A percentile compares a stretch with the other conserved stretches of the same genome.
phyloP scores from a whole-genome alignment of 1,139 yeast genomes.

The Pichia sp. region DNA sequence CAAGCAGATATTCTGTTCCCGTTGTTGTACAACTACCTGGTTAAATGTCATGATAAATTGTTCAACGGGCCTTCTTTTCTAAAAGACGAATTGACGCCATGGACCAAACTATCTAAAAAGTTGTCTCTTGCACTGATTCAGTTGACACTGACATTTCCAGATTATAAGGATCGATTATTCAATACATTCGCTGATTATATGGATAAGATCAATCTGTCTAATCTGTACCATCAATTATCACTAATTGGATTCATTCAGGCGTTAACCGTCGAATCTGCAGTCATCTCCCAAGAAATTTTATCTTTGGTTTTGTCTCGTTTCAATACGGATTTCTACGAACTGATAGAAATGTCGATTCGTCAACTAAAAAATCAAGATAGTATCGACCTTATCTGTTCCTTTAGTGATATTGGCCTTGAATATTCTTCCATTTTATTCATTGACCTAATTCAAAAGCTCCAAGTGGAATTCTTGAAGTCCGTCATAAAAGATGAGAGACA shows the following conservation, averaged over 20 bases:
- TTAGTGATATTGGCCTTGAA: conserved; percentile 21
- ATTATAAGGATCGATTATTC: conserved; percentile 7
- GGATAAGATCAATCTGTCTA: conserved; percentile 25
- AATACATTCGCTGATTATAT: conserved; percentile 15
- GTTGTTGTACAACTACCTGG: conserved; percentile 50
- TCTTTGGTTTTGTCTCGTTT: conserved; percentile 37
- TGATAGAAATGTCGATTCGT: conserved; percentile 15
- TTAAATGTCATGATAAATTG: conserved; percentile 48
- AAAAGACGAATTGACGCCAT: conserved; percentile 26
- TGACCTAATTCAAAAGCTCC: conserved; percentile 17
- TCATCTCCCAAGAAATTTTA: conserved; percentile 28
- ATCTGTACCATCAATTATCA: conserved; percentile 34
- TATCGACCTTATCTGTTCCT: conserved; percentile 10
- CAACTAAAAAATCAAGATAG: conserved; percentile 10
- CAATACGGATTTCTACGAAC: conserved; percentile 25
- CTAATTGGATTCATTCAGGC: conserved; percentile 41
- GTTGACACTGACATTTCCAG: conserved; percentile 32
- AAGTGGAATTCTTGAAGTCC: conserved; percentile 17
- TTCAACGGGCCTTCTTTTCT: conserved; percentile 17
- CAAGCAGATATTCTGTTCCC: conserved; percentile 47
- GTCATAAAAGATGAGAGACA: conserved; percentile 8
- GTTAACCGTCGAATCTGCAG: conserved; percentile 28
- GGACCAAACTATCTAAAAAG: conserved; percentile 24
- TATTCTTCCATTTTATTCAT: conserved; percentile 24
- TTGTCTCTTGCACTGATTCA: conserved; percentile 26